Base-by-base conservation (phyloP, 371 early-diverging fungal genomes). In the Sporodiniella umbellata region DNA sequence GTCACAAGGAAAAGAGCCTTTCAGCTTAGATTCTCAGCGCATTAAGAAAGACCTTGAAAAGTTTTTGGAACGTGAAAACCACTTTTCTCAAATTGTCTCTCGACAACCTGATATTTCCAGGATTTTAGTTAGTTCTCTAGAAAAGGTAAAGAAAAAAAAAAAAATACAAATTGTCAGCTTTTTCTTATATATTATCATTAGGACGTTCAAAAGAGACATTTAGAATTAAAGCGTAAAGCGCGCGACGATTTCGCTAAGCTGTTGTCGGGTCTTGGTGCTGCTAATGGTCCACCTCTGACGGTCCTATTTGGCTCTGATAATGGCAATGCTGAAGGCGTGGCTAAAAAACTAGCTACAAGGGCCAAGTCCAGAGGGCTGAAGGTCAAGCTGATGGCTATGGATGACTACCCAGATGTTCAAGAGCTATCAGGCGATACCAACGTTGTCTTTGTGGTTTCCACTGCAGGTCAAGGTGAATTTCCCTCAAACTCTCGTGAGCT, bases 391-490 rank as follows among this genome's bases (percentile, higher is more conserved):
- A 64, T 85, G 72, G 81, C 87, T 33, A 86, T 88, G 86, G 95
- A 96, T 55, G 89, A 88, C 38, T 85, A 82, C 45, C 62, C 53
- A 19, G 79, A 83, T 45, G 75, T 88, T 26, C 90, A 93, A 51
- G 93, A 93, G 37, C 66, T 94, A 47, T 75, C 79, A 12, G 63
- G 75, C 47, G 91, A 92, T 69, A 80, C 78, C 58, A 85, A 88
- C 24, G 79, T 94, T 11, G 81, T 89, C 25, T 75, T 91, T 63
- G 73, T 89, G 6, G 66, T 87, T 35, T 88, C 88, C 38, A 95
- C 96, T 10, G 95, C 96, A 31, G 95, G 96, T 31, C 95, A 96
- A 68, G 96, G 96, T 68, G 96, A 96, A 81, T 84, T 94, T 60
- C 96, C 96, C 1, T 84, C 88, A 48, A 94, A 94, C 58, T 77